phyloP scores from a whole-genome alignment of 192 early-diverging fungal species.

The Coemansia nantahalensis region DNA sequence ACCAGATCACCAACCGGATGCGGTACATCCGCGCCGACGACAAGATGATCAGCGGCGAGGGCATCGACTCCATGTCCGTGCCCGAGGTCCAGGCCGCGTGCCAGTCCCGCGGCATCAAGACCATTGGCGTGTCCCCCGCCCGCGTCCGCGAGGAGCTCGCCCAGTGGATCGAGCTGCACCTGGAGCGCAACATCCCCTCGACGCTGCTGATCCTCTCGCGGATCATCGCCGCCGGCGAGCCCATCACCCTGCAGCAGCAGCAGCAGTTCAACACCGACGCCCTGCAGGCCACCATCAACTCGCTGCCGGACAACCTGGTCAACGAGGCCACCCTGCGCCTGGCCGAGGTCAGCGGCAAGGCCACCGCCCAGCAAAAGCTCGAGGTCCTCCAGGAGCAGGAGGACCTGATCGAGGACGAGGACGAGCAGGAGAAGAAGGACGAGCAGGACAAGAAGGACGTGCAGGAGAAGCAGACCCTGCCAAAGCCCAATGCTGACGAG shows the following conservation, averaged over 20 bases:
- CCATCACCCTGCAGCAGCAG: conserved; percentile 74
- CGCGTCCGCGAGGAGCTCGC: conserved; percentile 82
- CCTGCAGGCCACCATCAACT: conserved; percentile 87
- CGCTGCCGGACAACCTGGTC: conserved; percentile 87
- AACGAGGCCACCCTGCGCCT: conserved; percentile 85
- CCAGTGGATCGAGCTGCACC: conserved; percentile 95
- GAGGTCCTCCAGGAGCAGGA: conserved; percentile 95
- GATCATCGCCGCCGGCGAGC: conserved; percentile 73
- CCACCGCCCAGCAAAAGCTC: conserved; percentile 91
- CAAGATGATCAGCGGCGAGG: conserved; percentile 79
- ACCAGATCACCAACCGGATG: conserved; percentile 88
- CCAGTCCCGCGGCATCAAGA: conserved; percentile 84
- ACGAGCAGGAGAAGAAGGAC: conserved; percentile 75
- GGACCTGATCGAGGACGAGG: conserved; percentile 94
- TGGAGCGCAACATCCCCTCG: conserved; percentile 88
- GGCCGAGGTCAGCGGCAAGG: conserved; percentile 82
- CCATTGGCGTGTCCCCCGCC: conserved; percentile 84
- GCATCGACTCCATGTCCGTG: conserved; percentile 83
- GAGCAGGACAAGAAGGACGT: conserved; percentile 56
- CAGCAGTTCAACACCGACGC: conserved; percentile 74
- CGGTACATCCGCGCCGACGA: conserved; percentile 86
- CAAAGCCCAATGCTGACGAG: conserved; percentile 37
- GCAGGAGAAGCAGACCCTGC: background rate
- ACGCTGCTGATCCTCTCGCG: conserved; percentile 87
- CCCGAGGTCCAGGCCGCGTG: conserved; percentile 88